Conservation (phyloP, 78 protist genomes). For the Planoprotostelium fungivorum region DNA sequence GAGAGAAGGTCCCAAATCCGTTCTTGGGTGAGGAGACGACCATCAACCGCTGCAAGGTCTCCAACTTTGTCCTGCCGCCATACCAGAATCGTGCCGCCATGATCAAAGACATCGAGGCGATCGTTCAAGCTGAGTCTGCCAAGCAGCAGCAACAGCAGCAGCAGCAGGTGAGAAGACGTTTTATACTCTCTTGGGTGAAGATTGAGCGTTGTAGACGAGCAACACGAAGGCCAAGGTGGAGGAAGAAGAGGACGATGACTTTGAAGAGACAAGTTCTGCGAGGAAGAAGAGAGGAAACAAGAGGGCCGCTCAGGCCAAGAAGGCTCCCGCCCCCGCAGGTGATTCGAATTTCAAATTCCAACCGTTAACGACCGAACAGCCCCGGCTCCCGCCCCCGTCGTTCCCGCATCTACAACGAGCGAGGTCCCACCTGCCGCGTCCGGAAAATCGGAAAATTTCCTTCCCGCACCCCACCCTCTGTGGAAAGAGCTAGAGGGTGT, state of each 20-base stretch:
- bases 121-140: too few relatives aligned
- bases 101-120: neutral
- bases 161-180: too few relatives aligned
- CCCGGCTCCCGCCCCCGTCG: neutral
- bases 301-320: neutral
- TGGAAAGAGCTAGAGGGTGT: neutral
- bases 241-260: neutral
- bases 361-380: neutral
- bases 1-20: neutral
- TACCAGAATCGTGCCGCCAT: neutral
- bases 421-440: neutral
- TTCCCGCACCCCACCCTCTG: neutral
- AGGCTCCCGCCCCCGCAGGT: neutral
- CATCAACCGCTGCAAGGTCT: neutral
- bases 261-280: neutral
- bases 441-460: neutral
- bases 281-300: neutral
- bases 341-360: neutral
- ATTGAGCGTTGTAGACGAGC: too few relatives aligned
- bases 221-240: neutral
- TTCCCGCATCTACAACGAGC: too few relatives aligned
- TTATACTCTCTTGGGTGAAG: too few relatives aligned
- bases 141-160: too few relatives aligned
- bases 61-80: neutral
- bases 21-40: neutral